phyloP scores from a whole-genome alignment of 1,139 yeast genomes.

The Kurtzmaniella quercitrusa region DNA sequence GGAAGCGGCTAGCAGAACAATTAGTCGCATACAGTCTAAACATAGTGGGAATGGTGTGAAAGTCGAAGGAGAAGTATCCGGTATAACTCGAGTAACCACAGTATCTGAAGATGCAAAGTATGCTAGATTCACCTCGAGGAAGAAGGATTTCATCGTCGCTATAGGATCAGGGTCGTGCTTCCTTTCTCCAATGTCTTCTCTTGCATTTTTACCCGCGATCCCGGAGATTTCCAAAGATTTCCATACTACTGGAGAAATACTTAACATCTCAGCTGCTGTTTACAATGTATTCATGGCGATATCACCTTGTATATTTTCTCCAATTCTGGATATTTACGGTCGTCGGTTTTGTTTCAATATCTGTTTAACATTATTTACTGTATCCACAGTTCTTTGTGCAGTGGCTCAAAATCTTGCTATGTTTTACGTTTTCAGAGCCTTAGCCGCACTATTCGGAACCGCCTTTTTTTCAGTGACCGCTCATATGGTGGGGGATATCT shows the following conservation, averaged over 20 bases:
- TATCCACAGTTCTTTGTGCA: slow-evolving; percentile 25
- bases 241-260: slow-evolving; percentile 41
- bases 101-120: slow-evolving; percentile 1
- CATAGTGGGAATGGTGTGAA: slow-evolving; percentile 3
- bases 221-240: slow-evolving; percentile 35
- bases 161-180: slow-evolving; percentile 24
- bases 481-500: slow-evolving; percentile 43
- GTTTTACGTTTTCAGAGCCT: slow-evolving; percentile 45
- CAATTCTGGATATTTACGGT: slow-evolving; percentile 49
- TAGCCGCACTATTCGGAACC: slow-evolving; percentile 49
- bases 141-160: slow-evolving; percentile 10
- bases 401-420: slow-evolving; percentile 45
- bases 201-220: slow-evolving; percentile 48
- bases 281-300: slow-evolving; percentile 48
- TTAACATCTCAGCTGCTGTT: slow-evolving; percentile 47
- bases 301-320: slow-evolving; percentile 46
- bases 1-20: slow-evolving; percentile 16
- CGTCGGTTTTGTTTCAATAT: slow-evolving; percentile 37
- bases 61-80: neutral
- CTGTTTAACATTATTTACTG: slow-evolving; percentile 27
- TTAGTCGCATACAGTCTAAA: slow-evolving; percentile 16
- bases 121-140: slow-evolving; percentile 1
- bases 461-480: slow-evolving; percentile 49
- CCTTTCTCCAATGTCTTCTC: slow-evolving; percentile 39
- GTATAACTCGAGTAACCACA: neutral